Evolutionary conservation across 768 basidiomycete species (phyloP), one percentile per base, ranked within the genome.

Genomic region (Pholiota molesta): DNA sequence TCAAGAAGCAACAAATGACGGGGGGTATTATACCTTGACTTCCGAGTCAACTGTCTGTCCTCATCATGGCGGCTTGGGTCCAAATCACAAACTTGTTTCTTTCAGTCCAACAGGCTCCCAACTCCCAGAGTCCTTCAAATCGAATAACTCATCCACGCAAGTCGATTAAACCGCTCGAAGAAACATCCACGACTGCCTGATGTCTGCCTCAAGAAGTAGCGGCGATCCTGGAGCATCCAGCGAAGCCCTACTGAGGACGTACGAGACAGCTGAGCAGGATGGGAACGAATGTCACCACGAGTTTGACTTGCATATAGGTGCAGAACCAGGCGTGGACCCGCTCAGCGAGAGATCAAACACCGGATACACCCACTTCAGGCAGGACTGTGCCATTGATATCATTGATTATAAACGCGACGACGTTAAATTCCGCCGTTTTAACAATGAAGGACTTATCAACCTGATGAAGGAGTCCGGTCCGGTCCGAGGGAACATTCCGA

Each of bases 251-350:
- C 51, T 14, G 8, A 37, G 45, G 37, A 39, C 52, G n/a, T 35
- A 51, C 10, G 57, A 13, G 9, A 49, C 23, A 49, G 47, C 47
- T 13, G n/a, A 52, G n/a, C 51, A 29, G 59, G 23, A 16, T 40
- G 28, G 31, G 5, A 31, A 19, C n/a, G 59, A 58, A 64, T 44
- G 52, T 54, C 65, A 65, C 59, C 59, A 66, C 49, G 62, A 68
- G 37, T 62, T 64, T 39, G 66, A 68, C 37, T 42, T 64, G 37
- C 66, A 69, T 44, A 78, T 81, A 35, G 88, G 87, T 26, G 86
- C 86, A 10, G 88, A 90, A 71, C 88, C 85, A 5, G 88, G 88
- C 19, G 75, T 87, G 44, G 84, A 88, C 69, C 86, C 86, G 13
- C 79, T 84, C 28, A 79, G 82, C 29, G 75, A 76, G 3, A 76